Evolutionary conservation across 2,329 filamentous ascomycete genomes (phyloP), one percentile per base, ranked within the genome.

Genomic region (Trichophyton simii): DNA sequence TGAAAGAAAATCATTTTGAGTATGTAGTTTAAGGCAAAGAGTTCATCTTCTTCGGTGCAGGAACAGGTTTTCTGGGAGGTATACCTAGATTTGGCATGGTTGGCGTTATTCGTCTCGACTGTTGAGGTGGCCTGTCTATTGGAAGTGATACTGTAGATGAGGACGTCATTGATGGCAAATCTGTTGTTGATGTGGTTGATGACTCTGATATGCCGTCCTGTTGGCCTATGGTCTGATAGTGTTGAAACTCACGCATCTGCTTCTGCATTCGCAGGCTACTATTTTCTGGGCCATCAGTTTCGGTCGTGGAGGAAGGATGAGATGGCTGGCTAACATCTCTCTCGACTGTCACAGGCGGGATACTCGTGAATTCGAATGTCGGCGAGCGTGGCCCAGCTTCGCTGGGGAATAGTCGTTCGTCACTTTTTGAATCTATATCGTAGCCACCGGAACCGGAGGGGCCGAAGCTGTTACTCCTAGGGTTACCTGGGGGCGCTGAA

Each of bases 401-500:
- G 61, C 65, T 63, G 41, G 65, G 59, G 42, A 67, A 66, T n/a
- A 68, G 63, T 42, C 66, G 66, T 41, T 68, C 67, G 61, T 71
- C 70, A 68, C 63, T 65, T 60, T 66, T 66, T 66, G 67, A 69
- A 58, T 44, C 55, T 41, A 44, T 31, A 36, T 55, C 52, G 28
- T 55, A 36, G 8, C 52, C 52, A 36, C 31, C 25, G 52, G 25
- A 6, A 28, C 52, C 52, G 15, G 25, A 55, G 52, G 52, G 52
- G 52, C 52, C 52, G 52, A 55, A 55, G 52, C 52, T 55, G 13
- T 55, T 55, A 28, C 52, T 55, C 34, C 52, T 55, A 28, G 52
- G 52, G 65, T 66, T 66, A 61, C 65, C 65, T 61, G 15, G 52
- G 52, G 52, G n/a, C 34, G 68, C 71, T 72, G 73, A 66, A 62